Evolutionary conservation across 306 rosid species (phyloP).

Genomic region (Cucumis cinereus): DNA sequence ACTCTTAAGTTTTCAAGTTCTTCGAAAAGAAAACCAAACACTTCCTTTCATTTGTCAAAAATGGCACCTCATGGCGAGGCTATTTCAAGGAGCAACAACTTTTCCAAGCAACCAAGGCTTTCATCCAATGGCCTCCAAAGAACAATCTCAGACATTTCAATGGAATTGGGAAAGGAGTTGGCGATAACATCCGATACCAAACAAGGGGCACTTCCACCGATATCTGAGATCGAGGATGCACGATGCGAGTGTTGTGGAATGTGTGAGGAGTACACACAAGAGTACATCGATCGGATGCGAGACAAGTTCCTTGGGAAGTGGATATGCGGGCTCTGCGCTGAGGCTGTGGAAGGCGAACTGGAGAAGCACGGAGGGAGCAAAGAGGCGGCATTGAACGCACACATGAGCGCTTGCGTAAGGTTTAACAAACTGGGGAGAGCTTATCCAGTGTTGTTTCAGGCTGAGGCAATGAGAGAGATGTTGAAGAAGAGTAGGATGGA

Average conservation of each 20-base stretch:
- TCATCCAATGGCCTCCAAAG: slow-evolving; percentile 47
- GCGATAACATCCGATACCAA: background rate
- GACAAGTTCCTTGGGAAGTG: slow-evolving; percentile 56
- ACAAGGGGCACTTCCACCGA: slow-evolving; percentile 29
- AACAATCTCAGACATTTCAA: slow-evolving; percentile 66
- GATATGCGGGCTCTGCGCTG: slow-evolving; percentile 77
- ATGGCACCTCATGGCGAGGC: slow-evolving; percentile 87
- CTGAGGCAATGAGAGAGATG: slow-evolving; percentile 91
- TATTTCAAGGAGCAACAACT: slow-evolving; percentile 19
- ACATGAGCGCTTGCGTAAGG: slow-evolving; percentile 68
- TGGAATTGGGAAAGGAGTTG: slow-evolving; percentile 42
- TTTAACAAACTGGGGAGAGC: slow-evolving; percentile 76
- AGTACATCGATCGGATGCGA: slow-evolving; percentile 60
- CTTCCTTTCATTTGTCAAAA: background rate
- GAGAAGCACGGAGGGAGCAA: slow-evolving; percentile 69
- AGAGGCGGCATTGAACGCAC: slow-evolving; percentile 58
- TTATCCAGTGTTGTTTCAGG: slow-evolving; percentile 77
- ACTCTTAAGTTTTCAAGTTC: background rate
- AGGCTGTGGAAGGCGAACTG: slow-evolving; percentile 84
- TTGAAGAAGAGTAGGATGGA: slow-evolving; percentile 54
- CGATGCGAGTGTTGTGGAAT: slow-evolving; percentile 95
- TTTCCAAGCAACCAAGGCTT: slow-evolving; percentile 40
- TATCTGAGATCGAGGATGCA: slow-evolving; percentile 67
- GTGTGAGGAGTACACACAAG: slow-evolving; percentile 82
- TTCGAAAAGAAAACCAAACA: background rate